Evolutionary conservation across 768 basidiomycete species (phyloP).

Genomic region (Mycena vulgaris): DNA sequence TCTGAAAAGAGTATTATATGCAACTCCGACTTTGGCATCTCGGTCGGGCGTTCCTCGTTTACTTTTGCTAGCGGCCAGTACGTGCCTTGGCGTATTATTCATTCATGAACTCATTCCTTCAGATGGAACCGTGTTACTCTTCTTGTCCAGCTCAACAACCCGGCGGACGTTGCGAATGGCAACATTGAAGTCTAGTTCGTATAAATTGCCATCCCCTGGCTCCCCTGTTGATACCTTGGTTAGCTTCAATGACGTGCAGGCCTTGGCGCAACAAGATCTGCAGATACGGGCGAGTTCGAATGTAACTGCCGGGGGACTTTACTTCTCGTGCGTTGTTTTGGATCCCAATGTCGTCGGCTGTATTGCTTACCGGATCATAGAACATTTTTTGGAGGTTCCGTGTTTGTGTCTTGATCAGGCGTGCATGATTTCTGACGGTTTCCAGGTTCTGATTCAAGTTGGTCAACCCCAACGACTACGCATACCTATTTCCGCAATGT

Average conservation of each 20-base stretch:
- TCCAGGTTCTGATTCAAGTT: constrained; percentile 73
- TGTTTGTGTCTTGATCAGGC: neutral
- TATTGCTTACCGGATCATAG: constrained; percentile 49
- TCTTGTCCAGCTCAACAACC: constrained; percentile 84
- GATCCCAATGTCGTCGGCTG: neutral
- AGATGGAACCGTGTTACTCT: constrained; percentile 84
- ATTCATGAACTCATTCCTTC: constrained; percentile 14
- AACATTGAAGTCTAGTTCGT: constrained; percentile 79
- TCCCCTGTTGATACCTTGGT: neutral
- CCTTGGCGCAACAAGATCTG: constrained; percentile 71
- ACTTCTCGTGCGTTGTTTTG: constrained; percentile 74
- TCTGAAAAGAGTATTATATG: constrained; percentile 69
- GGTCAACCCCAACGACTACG: constrained; percentile 78
- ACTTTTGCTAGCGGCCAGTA: constrained; percentile 74
- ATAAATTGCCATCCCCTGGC: neutral
- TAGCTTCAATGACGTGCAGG: constrained; percentile 81
- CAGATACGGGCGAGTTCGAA: constrained; percentile 71
- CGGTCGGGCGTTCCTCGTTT: constrained; percentile 78
- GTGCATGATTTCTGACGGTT: constrained; percentile 27
- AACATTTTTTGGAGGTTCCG: constrained; percentile 85
- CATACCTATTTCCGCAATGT: constrained; percentile 87
- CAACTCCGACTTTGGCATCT: constrained; percentile 85
- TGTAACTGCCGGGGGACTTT: constrained; percentile 77
- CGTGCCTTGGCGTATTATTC: constrained; percentile 49
- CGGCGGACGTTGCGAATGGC: constrained; percentile 80